Evolutionary conservation across 768 basidiomycete species (phyloP).

Genomic region (Pisolithus marmoratus): DNA sequence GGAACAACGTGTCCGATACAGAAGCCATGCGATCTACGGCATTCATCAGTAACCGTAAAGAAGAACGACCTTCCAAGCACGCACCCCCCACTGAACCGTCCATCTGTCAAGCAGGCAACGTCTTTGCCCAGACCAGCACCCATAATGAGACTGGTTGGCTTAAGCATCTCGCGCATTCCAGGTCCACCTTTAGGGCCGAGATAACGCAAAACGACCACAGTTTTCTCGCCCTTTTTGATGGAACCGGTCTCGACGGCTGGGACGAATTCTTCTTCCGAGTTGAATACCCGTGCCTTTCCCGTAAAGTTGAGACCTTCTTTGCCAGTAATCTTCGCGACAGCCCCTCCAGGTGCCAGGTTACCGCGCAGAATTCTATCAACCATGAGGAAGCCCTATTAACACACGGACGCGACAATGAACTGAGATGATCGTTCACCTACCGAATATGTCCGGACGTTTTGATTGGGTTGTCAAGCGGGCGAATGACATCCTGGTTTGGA

Average conservation of each 20-base stretch:
- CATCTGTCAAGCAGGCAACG: constrained; percentile 96
- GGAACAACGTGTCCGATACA: constrained; percentile 96
- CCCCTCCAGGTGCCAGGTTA: constrained; percentile 90
- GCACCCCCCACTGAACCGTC: constrained; percentile 96
- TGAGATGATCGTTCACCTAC: constrained; percentile 31
- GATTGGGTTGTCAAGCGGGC: constrained; percentile 82
- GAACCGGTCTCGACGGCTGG: constrained; percentile 82
- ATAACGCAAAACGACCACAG: constrained; percentile 90
- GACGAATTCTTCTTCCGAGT: constrained; percentile 83
- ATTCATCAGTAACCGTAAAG: constrained; percentile 7
- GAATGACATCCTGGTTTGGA: constrained; percentile 74
- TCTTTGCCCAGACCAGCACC: constrained; percentile 95
- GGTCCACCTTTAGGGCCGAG: constrained; percentile 97
- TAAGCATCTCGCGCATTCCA: constrained; percentile 99
- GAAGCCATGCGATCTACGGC: constrained; percentile 85
- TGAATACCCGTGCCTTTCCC: constrained; percentile 90
- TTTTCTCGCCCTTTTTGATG: constrained; percentile 94
- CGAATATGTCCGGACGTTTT: constrained; percentile 88
- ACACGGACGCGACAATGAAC: background rate
- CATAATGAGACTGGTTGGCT: constrained; percentile 97
- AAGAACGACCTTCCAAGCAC: constrained; percentile 25
- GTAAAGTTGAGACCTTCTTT: constrained; percentile 89
- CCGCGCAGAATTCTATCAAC: constrained; percentile 73
- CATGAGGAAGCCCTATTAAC: constrained; percentile 1
- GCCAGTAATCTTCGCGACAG: constrained; percentile 95